Base-by-base conservation (phyloP, 306 rosid species). In the Vigna mungo region DNA sequence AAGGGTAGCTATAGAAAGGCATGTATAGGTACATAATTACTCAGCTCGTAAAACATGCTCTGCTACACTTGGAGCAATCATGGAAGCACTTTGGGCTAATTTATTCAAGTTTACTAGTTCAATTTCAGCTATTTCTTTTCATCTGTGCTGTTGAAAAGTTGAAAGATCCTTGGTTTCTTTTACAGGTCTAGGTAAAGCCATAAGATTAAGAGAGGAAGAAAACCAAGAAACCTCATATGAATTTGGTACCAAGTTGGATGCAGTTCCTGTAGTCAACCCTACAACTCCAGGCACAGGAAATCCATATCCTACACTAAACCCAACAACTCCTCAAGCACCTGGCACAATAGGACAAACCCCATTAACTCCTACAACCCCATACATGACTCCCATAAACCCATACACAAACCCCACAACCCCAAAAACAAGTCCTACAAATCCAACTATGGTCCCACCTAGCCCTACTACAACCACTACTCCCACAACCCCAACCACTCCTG, bases 221-320 rank as follows among this genome's bases (percentile, higher is more conserved):
- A 80, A 87, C 20, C 75, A 41, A 69, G 73, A 82, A 72, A 76
- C 68, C 56, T 75, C 89, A 78, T 84, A 85, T 32, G 79, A 80
- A 78, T 78, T 61, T 43, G 65, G 72, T 8, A 47, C 84, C 18
- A 84, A 88, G 79, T 62, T 79, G 59, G 97, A 88, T 77, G 56
- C 85, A 2, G 82, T 88, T 77, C 97, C 98, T 27, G 46, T 81
- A 4, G 84, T 96, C 15, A 96, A 92, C 78, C 99, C 99, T 32
- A 83, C 92, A 63, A 88, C 87, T 61, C 92, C 97, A 44, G 88
- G 91, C 72, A n/a, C 84, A 41, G 79, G 64, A 34, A 86, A 74
- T 83, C 86, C 96, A 23, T 79, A 77, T 17, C 87, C 91, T 12
- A 68, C 84, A 0, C 58, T 51, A 20, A 80, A 82, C 80, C 86